Base-by-base conservation (phyloP, 352 stramenopile species). In the Chrysophaeum taylorii region DNA sequence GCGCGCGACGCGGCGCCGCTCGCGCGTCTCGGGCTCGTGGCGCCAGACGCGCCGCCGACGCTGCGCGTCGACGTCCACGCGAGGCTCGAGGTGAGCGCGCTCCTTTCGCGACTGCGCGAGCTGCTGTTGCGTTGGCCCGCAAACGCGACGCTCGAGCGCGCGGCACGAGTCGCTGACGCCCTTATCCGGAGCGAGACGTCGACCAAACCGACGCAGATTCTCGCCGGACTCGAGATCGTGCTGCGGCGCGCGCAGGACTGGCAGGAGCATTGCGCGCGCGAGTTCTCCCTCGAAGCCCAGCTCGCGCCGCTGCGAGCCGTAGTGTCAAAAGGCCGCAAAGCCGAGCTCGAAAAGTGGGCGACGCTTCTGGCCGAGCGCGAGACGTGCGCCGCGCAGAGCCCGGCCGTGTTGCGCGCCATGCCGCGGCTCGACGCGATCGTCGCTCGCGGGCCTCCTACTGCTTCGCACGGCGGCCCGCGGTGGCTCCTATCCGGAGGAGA, bases 291-390 rank as follows among this genome's bases (percentile, higher is more conserved):
- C 27, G 85, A 88, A 4, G 84, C 87, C 25, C 82, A 97, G 71
- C 83, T 99, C 2, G 70, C 78, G 38, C 82, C 90, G 50, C 82
- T 99, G 2, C 96, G 90, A 36, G 79, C 81, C 9, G 79, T 99
- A 18, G 94, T 99, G 16, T 93, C 93, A 36, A 85, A 88, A 21
- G 99, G 96, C 96, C 86, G 96, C 66, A 97, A 97, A 68, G 80
- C 99, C 5, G 96, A 99, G 78, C 79, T 99, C 27, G 89, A 97
- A 64, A 97, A 90, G 73, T 99, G 96, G 96, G 87, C 89, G 1
- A 83, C 89, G 72, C 77, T 99, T 36, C 81, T 99, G 7, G 81
- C 92, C 61, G 85, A 92, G 35, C 89, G 85, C 23, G 82, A 93
- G 75, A 72, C 80, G 50, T 67, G 72, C 38, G 68, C 68, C 16